Conservation (phyloP, 2,329 filamentous ascomycete genomes). For the Cercospora zeina region DNA sequence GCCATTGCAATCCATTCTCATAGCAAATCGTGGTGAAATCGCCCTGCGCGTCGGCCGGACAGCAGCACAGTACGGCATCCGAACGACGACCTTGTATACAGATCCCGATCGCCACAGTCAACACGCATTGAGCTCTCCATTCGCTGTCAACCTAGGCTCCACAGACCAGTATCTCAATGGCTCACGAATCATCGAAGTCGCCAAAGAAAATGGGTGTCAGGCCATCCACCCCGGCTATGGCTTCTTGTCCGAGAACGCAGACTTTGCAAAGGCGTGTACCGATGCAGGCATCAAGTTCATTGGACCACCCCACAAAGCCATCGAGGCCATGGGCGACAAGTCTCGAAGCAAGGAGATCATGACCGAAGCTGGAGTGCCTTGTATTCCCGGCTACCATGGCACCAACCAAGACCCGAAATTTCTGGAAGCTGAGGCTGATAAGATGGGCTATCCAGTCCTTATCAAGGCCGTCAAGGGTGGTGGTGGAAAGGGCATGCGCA, state of each 20-base stretch:
- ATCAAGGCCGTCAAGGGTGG: constrained; percentile 67
- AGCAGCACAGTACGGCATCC: constrained; percentile 82
- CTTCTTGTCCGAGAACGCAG: constrained; percentile 88
- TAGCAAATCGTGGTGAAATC: constrained; percentile 96
- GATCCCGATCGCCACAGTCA: constrained; percentile 84
- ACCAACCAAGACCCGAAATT: constrained; percentile 68
- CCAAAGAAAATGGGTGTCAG: constrained; percentile 80
- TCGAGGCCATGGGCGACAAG: constrained; percentile 87
- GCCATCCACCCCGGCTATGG: constrained; percentile 96
- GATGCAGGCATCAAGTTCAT: constrained; percentile 93
- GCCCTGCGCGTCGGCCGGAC: constrained; percentile 89
- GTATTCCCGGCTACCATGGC: constrained; percentile 94
- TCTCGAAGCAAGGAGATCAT: constrained; percentile 93
- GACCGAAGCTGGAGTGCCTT: constrained; percentile 90
- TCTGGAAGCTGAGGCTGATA: constrained; percentile 68
- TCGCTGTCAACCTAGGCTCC: constrained; percentile 78
- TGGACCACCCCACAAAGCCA: constrained; percentile 77
- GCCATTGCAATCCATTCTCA: constrained; percentile 68
- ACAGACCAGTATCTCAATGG: constrained; percentile 89
- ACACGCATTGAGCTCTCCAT: constrained; percentile 81
- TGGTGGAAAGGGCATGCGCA: constrained; percentile 69
- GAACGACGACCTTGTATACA: constrained; percentile 92
- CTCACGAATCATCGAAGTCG: constrained; percentile 84
- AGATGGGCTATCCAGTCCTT: constrained; percentile 66
- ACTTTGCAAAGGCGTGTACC: constrained; percentile 83